Evolutionary conservation across 108 stramenopile species (phyloP).

Genomic region (Fistulifera pelliculosa): DNA sequence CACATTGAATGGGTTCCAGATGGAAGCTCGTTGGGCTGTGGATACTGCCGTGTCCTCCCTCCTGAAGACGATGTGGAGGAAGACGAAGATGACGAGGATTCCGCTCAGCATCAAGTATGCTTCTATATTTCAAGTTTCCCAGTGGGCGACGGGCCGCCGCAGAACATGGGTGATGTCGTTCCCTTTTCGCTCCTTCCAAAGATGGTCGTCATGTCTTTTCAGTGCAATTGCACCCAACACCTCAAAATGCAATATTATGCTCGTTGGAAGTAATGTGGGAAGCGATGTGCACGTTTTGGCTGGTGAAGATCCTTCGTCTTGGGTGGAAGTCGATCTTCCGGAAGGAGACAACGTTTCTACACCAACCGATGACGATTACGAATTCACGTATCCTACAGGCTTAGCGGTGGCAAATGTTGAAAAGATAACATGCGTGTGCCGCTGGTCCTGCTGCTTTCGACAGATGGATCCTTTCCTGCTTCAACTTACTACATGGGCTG

Average conservation of each 20-base stretch:
- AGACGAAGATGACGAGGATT: conserved; percentile 38
- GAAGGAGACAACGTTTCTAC: conserved; percentile 55
- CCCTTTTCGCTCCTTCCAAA: conserved; percentile 77
- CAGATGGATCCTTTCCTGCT: conserved; percentile 48
- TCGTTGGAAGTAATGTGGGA: conserved; percentile 70
- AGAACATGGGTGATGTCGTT: conserved; percentile 67
- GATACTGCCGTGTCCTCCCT: conserved; percentile 43
- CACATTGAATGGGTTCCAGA: conserved; percentile 54
- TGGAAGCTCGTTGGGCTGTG: conserved; percentile 32
- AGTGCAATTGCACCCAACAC: conserved; percentile 15
- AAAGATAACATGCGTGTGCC: not conserved
- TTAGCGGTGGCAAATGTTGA: conserved; percentile 31
- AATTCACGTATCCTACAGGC: conserved; percentile 64
- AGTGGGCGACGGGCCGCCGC: conserved; percentile 19
- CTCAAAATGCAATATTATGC: conserved; percentile 15
- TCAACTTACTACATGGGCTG: conserved; percentile 21
- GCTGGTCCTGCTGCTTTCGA: conserved; percentile 32
- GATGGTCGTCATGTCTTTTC: conserved; percentile 60
- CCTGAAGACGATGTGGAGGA: conserved; percentile 48
- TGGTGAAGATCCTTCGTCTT: conserved; percentile 17
- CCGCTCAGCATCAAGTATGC: conserved; percentile 20
- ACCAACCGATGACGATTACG: conserved; percentile 76
- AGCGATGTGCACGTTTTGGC: conserved; percentile 50
- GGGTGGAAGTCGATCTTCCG: conserved; percentile 53
- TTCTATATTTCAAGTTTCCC: conserved; percentile 11